Evolutionary conservation across 2,329 filamentous ascomycete genomes (phyloP).

Genomic region (Colletotrichum cordylinicola): DNA sequence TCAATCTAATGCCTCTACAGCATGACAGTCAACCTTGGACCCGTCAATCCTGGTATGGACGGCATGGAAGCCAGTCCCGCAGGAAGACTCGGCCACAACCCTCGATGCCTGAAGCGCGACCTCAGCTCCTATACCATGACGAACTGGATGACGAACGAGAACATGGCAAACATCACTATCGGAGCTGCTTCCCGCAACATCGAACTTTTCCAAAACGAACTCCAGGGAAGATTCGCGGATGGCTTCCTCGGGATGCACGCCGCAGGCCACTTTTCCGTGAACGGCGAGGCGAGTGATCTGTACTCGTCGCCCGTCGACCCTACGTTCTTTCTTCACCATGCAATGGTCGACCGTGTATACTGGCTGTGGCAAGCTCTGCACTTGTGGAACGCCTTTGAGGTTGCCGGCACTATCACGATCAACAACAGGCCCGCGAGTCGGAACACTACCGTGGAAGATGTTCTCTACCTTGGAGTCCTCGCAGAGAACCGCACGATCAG

Average conservation of each 20-base stretch:
- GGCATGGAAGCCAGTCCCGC: slow-evolving; percentile 23
- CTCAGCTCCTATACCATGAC: slow-evolving; percentile 36
- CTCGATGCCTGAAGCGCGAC: slow-evolving; percentile 51
- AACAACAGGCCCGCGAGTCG: slow-evolving; percentile 25
- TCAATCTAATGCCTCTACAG: slow-evolving; percentile 44
- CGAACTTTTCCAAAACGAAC: slow-evolving; percentile 36
- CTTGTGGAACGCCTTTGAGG: slow-evolving; percentile 16
- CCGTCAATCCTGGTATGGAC: slow-evolving; percentile 36
- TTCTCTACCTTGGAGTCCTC: slow-evolving; percentile 30
- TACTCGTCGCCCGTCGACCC: slow-evolving; percentile 35
- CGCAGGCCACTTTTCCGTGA: slow-evolving; percentile 43
- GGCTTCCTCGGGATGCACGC: slow-evolving; percentile 38
- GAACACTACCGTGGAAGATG: slow-evolving; percentile 26
- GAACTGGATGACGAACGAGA: slow-evolving; percentile 17
- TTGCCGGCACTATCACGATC: slow-evolving; percentile 27
- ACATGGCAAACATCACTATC: slow-evolving; percentile 32
- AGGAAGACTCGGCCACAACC: slow-evolving; percentile 43
- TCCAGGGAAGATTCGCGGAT: slow-evolving; percentile 35
- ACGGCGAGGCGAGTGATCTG: slow-evolving; percentile 38
- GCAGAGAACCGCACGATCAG: slow-evolving; percentile 31
- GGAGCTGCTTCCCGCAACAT: slow-evolving; percentile 32
- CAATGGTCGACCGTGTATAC: slow-evolving; percentile 33
- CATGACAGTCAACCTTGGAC: slow-evolving; percentile 42
- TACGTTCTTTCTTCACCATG: slow-evolving; percentile 31
- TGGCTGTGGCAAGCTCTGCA: slow-evolving; percentile 32